Percentiles rank a stretch among this genome's conserved stretches.
Evolutionary conservation across 2,329 filamentous ascomycete species (phyloP).

Genomic region (Neofusicoccum sp.): DNA sequence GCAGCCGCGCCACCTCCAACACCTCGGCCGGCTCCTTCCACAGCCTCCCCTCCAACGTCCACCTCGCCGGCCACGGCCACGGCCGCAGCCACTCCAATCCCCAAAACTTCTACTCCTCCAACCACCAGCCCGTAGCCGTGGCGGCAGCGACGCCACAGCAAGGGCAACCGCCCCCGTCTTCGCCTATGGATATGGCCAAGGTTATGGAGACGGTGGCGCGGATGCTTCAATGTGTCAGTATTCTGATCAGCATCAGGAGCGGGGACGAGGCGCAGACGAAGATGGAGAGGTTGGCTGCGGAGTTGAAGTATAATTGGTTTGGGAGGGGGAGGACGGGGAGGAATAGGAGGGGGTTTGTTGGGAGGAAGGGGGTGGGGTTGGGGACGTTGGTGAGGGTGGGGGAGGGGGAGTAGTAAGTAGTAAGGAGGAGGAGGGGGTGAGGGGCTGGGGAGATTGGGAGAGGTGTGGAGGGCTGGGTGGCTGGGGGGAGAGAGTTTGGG

Average conservation of each 20-base stretch:
- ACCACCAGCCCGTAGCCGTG: neutral
- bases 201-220: conserved; percentile 92
- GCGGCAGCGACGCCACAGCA: conserved; percentile 30
- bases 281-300: conserved; percentile 80
- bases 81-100: conserved; percentile 26
- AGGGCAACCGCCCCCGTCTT: conserved; percentile 20
- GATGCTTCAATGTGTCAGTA: conserved; percentile 95
- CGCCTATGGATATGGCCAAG: conserved; percentile 61
- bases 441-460: too few species aligned
- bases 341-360: conserved; percentile 76
- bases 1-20: conserved; percentile 65
- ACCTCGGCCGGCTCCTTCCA: conserved; percentile 60
- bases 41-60: conserved; percentile 37
- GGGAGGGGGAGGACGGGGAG: conserved; percentile 86
- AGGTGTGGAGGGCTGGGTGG: too few species aligned
- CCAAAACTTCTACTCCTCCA: conserved; percentile 17
- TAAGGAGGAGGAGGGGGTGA: neutral
- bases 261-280: conserved; percentile 74
- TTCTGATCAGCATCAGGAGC: conserved; percentile 75
- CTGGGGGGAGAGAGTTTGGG: neutral
- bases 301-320: conserved; percentile 96
- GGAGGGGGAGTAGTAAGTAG: neutral
- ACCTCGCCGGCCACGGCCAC: conserved; percentile 25
- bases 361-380: conserved; percentile 14
- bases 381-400: conserved; percentile 16